Evolutionary conservation across 805 yeast genomes (phyloP), one percentile per base, ranked within the genome.

Genomic region (Cyberlindnera nakhonratchasimensis): DNA sequence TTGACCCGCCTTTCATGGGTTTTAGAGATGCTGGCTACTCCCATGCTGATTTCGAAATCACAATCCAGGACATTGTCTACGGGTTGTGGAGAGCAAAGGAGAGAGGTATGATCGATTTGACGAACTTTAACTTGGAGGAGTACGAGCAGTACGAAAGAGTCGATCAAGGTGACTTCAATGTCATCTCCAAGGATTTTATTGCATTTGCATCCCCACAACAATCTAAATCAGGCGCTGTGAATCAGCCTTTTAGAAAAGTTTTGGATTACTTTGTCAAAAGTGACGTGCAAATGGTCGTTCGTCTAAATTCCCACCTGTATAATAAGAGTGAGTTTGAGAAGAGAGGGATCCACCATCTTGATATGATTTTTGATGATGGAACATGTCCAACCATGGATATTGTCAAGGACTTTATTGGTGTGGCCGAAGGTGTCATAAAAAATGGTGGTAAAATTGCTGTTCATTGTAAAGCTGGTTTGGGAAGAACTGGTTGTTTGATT

Each of bases 81-180:
- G 99, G 96, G 3, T 79, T 93, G 58, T 93, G 99, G 99, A 75
- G 96, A 58, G 98, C 99, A 11, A 91, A 93, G 59, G 96, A 90
- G 60, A 75, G 91, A 57, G 84, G 87, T 2, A 79, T 93, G 73
- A 71, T 93, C 33, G 96, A 93, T 59, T 70, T 93, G 58, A 85
- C 93, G 39, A 70, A 75, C 22, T 91, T 93, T 68, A 86, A 90
- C 59, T 71, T 93, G 44, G 98, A 93, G 61, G 96, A 88, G 58
- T 91, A 90, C 62, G 99, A 93, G 63, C 85, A 80, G 57, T 90
- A 86, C 59, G 99, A 93, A 64, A 71, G 95, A 50, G 99, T 93
- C 3, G 98, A 93, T 60, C 93, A 90, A 63, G 99, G 99, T 48
- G 99, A 93, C 64, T 86, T 93, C 57, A 93, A 93, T 62, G 82